Conservation (phyloP, 345 rosid species). For the Eucalyptus polybractea region DNA sequence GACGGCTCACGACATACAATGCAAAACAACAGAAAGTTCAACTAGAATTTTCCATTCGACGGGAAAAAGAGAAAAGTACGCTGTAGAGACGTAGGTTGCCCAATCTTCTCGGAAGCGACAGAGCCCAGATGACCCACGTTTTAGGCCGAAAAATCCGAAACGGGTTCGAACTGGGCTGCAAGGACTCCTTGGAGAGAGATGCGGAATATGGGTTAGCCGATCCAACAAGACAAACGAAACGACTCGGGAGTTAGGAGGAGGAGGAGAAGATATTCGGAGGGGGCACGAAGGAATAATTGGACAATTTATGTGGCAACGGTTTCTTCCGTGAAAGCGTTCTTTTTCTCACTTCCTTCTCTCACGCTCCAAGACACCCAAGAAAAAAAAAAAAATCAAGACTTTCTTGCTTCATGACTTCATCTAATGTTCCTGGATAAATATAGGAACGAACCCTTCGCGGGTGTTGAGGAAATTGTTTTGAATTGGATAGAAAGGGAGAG, state of each 20-base stretch:
- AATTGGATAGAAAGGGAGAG: background rate
- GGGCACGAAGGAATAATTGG: background rate
- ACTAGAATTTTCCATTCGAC: background rate
- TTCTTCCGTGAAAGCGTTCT: background rate
- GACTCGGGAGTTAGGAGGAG: background rate
- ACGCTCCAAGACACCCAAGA: background rate
- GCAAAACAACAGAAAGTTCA: background rate
- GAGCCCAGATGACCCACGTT: background rate
- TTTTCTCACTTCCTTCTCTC: background rate
- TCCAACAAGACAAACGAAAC: background rate
- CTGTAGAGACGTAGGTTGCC: background rate
- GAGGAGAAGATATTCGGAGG: background rate
- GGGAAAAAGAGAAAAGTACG: background rate
- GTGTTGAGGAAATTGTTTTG: background rate
- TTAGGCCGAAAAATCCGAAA: background rate
- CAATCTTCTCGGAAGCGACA: background rate
- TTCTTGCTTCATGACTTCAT: background rate
- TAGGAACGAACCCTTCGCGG: background rate
- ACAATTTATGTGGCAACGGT: constrained; percentile 6
- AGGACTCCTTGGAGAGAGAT: background rate
- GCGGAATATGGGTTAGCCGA: background rate
- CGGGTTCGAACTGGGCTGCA: background rate
- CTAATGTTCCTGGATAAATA: background rate
- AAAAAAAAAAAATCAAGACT: background rate
- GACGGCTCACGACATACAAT: background rate